phyloP scores from a whole-genome alignment of 2,329 filamentous ascomycete species.

The Fusarium pseudograminearum region DNA sequence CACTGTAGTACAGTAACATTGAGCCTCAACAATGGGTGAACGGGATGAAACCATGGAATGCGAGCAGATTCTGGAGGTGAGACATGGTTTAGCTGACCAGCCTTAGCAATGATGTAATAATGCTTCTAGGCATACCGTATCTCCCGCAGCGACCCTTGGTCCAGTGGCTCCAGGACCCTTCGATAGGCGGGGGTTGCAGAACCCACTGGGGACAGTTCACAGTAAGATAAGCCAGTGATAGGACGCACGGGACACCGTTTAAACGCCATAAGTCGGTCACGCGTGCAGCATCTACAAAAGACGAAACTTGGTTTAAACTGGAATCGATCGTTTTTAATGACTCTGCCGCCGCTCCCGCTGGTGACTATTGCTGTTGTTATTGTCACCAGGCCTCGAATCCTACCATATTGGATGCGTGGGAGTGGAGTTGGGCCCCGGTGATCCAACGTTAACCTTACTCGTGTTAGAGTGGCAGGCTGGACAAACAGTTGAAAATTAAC shows the following conservation, averaged over 20 bases:
- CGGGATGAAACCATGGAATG: conserved; percentile 15
- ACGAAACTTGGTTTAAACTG: conserved; percentile 25
- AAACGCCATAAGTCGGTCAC: conserved; percentile 25
- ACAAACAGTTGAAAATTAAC: conserved; percentile 3
- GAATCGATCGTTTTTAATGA: conserved; percentile 8
- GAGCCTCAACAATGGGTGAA: conserved; percentile 20
- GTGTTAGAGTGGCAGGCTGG: conserved; percentile 7
- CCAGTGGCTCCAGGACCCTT: conserved; percentile 21
- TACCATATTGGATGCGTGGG: background rate
- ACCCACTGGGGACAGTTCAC: conserved; percentile 12
- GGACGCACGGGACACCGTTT: conserved; percentile 24
- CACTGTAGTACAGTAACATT: background rate
- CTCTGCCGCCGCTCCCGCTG: conserved; percentile 26
- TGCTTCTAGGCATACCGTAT: conserved; percentile 1
- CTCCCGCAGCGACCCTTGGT: conserved; percentile 4
- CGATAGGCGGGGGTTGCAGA: conserved; percentile 15
- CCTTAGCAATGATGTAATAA: conserved; percentile 32
- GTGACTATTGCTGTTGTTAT: conserved; percentile 3
- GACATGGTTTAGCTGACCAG: conserved; percentile 13
- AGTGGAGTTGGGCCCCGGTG: conserved; percentile 23
- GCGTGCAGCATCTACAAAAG: conserved; percentile 26
- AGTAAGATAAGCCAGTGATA: conserved; percentile 22
- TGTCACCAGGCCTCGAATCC: conserved; percentile 24
- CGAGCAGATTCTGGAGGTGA: conserved; percentile 18
- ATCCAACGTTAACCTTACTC: conserved; percentile 30